Evolutionary conservation across 495 filamentous ascomycete genomes (phyloP), one percentile per base, ranked within the genome.

Genomic region (Podospora pseudoanserina): DNA sequence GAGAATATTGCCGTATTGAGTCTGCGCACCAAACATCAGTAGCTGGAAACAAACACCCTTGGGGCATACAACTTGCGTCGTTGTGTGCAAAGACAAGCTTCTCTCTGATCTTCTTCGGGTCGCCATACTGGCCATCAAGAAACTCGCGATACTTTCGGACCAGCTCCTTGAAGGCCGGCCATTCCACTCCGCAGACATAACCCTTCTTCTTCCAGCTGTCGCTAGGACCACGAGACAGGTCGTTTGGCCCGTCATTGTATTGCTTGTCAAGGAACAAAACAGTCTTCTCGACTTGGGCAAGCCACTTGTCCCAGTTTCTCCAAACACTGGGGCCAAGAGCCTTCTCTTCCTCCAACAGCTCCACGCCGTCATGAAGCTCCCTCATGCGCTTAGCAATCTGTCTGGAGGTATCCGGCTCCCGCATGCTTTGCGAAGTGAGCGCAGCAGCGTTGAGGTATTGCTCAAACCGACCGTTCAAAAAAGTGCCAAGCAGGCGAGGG

Each of bases 371-470:
- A 71, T 99, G 95, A 23, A 99, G 84, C 78, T 99, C 95, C 68
- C 93, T 85, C 92, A 99, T 96, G 54, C 95, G 89, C 83, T 98
- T 99, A n/a, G 95, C 94, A 75, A 99, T 98, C 71, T 97, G 91
- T 72, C 86, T 91, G 53, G 91, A 94, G 0, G 91, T 97, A 34
- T 90, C 90, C 2, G 93, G 90, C 63, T 89, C 85, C 26, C 92
- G 89, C 63, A 99, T 79, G 74, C 97, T 92, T 11, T 85, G 80
- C 3, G 89, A 82, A 0, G 89, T 94, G 34, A 99, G 82, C 2
- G 95, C 88, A 23, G 84, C 83, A 0, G 96, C 92, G 73, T 97
- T 85, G 72, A 95, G 90, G 76, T 89, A 97, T 78, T 98, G 89
- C 78, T 99, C 95, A 70, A 99, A 98, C 20, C 95, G 89, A n/a